Conservation (phyloP, 163 green algal species). For the Botryococcus braunii region DNA sequence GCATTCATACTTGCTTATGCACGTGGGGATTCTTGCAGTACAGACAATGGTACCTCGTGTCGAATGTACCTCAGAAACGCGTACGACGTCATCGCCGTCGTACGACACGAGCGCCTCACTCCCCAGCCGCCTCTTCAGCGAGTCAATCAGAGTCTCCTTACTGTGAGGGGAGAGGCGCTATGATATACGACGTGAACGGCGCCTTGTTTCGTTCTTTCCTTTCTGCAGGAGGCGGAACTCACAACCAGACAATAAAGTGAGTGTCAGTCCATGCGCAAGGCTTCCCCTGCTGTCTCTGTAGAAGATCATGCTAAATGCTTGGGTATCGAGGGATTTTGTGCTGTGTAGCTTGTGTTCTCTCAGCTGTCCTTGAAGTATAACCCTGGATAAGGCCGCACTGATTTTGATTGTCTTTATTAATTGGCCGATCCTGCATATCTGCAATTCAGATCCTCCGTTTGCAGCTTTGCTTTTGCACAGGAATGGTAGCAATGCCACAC, state of each 20-base stretch:
- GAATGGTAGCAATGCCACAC: neutral
- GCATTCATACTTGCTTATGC: too few relatives aligned
- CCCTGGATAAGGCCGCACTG: neutral
- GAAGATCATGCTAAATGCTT: neutral
- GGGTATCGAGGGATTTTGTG: neutral
- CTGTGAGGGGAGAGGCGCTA: too few relatives aligned
- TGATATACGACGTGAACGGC: conserved; percentile 54
- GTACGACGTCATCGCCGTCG: too few relatives aligned
- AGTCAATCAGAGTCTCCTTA: too few relatives aligned
- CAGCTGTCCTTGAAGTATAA: neutral
- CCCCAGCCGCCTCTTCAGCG: too few relatives aligned
- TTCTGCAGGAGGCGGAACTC: conserved; percentile 26
- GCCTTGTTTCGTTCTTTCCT: conserved; percentile 47
- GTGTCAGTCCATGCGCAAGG: neutral
- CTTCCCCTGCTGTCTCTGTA: neutral
- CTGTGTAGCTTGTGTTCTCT: neutral
- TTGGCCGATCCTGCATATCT: neutral
- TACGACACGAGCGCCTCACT: too few relatives aligned
- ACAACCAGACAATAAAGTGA: conserved; percentile 11
- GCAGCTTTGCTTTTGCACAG: neutral
- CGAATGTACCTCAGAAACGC: too few relatives aligned
- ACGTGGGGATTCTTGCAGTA: too few relatives aligned
- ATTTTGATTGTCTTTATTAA: neutral
- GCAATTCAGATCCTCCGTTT: neutral
- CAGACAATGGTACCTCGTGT: too few relatives aligned